These are phyloP conservation scores for Thozetella sp. DNA, from an alignment of 495 filamentous ascomycete species.

Conservation along the genomic window DNA sequence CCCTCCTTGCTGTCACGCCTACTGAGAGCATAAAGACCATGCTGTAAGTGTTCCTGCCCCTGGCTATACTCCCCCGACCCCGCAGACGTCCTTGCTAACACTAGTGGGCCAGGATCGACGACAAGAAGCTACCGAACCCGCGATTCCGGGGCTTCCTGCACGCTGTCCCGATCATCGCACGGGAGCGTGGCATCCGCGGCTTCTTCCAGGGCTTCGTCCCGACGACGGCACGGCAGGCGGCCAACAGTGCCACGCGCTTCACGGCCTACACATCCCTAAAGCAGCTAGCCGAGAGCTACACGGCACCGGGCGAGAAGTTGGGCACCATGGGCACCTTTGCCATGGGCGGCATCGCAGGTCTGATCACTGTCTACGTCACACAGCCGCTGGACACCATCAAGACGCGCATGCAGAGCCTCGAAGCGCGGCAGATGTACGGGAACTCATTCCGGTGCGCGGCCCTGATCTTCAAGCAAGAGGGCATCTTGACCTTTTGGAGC, in stretches of 20 bases:
- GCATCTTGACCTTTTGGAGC: constrained; percentile 89
- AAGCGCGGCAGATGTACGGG: constrained; percentile 79
- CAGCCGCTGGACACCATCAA: constrained; percentile 96
- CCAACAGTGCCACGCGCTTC: constrained; percentile 90
- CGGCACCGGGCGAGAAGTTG: constrained; percentile 92
- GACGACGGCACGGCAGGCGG: constrained; percentile 91
- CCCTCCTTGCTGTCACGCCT: constrained; percentile 89
- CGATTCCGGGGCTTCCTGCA: constrained; percentile 93
- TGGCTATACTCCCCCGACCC: background rate
- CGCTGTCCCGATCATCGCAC: constrained; percentile 80
- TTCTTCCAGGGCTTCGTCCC: constrained; percentile 98
- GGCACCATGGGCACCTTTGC: constrained; percentile 88
- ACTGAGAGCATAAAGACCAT: constrained; percentile 99
- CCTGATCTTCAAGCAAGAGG: constrained; percentile 86
- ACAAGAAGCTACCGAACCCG: constrained; percentile 84
- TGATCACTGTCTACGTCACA: constrained; percentile 90
- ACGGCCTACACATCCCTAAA: constrained; percentile 87
- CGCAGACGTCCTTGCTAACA: background rate
- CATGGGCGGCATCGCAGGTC: constrained; percentile 84
- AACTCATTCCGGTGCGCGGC: constrained; percentile 87
- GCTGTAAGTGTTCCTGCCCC: constrained; percentile 50
- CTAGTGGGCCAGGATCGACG: constrained; percentile 71
- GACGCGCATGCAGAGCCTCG: constrained; percentile 97
- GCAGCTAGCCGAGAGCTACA: constrained; percentile 90
- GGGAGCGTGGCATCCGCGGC: constrained; percentile 83